A percentile compares a stretch with the other conserved stretches of the same genome.
These are phyloP conservation scores for Stephanodiscus triporus DNA, from an alignment of 108 stramenopile species.

Conservation along the genomic window DNA sequence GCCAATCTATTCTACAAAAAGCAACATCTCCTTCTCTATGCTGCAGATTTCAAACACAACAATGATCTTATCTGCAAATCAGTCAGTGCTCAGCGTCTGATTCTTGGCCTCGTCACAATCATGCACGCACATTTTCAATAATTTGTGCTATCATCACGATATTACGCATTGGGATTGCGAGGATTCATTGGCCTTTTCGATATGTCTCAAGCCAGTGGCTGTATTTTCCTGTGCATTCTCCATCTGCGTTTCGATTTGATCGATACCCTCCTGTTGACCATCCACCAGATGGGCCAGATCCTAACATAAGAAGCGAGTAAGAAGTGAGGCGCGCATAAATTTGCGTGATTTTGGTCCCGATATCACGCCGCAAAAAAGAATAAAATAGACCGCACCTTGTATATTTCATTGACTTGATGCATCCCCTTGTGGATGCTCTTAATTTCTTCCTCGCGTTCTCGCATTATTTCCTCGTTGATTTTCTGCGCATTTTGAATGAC, in stretches of 20 bases:
- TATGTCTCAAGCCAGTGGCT: conserved; percentile 78
- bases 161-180: conserved; percentile 47
- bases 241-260: conserved; percentile 87
- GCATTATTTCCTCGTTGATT: conserved; percentile 84
- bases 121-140: background rate
- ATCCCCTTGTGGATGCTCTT: conserved; percentile 85
- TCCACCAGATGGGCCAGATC: conserved; percentile 87
- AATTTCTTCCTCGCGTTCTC: conserved; percentile 90
- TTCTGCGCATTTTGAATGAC: conserved; percentile 30
- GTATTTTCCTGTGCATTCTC: conserved; percentile 78
- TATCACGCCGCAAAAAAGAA: background rate
- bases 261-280: conserved; percentile 85
- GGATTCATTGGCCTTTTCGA: conserved; percentile 79
- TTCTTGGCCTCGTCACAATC: too few species aligned
- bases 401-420: conserved; percentile 92
- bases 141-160: conserved; percentile 16
- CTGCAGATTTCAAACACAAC: too few species aligned
- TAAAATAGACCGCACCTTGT: conserved; percentile 53
- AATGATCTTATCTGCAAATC: too few species aligned
- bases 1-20: too few species aligned
- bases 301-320: conserved; percentile 3
- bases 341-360: too few species aligned
- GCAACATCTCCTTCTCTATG: too few species aligned
- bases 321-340: background rate
- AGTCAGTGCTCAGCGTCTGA: too few species aligned